Percentiles rank a stretch among this genome's conserved stretches.
phyloP scores from a whole-genome alignment of 2,329 filamentous ascomycete species.

The Trichophyton simii region DNA sequence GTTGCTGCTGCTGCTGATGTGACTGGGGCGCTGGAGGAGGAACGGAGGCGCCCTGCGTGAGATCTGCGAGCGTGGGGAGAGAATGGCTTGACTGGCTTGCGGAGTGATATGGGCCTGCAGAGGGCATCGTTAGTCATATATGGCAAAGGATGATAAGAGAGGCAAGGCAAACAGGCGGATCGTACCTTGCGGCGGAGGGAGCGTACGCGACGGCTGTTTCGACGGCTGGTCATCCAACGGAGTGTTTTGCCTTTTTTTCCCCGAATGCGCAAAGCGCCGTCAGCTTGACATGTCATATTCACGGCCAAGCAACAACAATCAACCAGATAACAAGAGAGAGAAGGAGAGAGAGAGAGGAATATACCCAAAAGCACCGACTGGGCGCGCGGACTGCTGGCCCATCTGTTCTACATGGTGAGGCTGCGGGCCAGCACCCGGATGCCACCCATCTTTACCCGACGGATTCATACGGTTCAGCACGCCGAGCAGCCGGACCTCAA shows the following conservation, averaged over 20 bases:
- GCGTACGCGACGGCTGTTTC: conserved; percentile 22
- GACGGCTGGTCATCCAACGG: conserved; percentile 23
- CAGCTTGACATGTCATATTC: background rate
- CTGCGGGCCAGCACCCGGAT: conserved; percentile 28
- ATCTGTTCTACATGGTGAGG: conserved; percentile 32
- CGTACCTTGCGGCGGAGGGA: conserved; percentile 31
- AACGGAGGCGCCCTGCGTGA: conserved; percentile 33
- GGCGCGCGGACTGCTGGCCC: conserved; percentile 29
- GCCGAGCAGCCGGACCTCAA: background rate
- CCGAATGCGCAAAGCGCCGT: background rate
- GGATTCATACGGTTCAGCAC: conserved; percentile 25
- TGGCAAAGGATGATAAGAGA: background rate
- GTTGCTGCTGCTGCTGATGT: conserved; percentile 32
- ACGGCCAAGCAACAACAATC: too few species aligned
- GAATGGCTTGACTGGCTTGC: conserved; percentile 33
- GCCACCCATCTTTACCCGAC: conserved; percentile 33
- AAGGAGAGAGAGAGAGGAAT: conserved; percentile 8
- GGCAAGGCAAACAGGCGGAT: too few species aligned
- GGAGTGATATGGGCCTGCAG: conserved; percentile 30
- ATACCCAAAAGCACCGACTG: conserved; percentile 35
- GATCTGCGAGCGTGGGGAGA: conserved; percentile 34
- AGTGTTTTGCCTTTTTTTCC: conserved; percentile 25
- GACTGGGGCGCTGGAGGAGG: conserved; percentile 23
- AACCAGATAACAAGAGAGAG: background rate
- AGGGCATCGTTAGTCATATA: background rate